Conservation (phyloP, 2,329 filamentous ascomycete genomes). For the Cordyceps pruinosa region DNA sequence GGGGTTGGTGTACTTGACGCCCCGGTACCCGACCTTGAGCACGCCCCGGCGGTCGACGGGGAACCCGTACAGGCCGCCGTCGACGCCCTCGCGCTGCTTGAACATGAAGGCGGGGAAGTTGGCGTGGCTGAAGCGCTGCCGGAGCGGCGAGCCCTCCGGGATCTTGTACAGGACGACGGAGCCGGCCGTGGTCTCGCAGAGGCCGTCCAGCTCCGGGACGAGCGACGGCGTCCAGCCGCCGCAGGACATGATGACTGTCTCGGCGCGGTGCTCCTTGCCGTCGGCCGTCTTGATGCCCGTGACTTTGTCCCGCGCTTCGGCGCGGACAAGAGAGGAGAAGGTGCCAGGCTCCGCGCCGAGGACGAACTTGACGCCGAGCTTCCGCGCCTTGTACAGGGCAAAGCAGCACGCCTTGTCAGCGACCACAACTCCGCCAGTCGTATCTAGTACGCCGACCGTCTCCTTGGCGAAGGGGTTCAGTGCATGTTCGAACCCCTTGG, state of each 20-base stretch:
- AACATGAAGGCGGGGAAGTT: constrained; percentile 36
- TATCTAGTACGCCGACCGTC: constrained; percentile 36
- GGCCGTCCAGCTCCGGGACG: constrained; percentile 31
- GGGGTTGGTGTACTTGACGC: constrained; percentile 44
- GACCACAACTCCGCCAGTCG: constrained; percentile 36
- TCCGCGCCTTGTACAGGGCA: constrained; percentile 35
- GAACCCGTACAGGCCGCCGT: constrained; percentile 43
- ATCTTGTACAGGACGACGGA: constrained; percentile 38
- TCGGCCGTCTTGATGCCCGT: constrained; percentile 34
- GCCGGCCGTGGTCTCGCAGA: constrained; percentile 43
- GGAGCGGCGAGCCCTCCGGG: constrained; percentile 29
- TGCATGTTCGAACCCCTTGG: constrained; percentile 23
- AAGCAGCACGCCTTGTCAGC: constrained; percentile 41
- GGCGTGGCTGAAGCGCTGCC: constrained; percentile 32
- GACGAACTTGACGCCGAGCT: constrained; percentile 35
- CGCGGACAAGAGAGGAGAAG: constrained; percentile 23
- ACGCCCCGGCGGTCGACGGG: constrained; percentile 34
- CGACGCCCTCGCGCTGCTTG: constrained; percentile 24
- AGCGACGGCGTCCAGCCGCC: constrained; percentile 39
- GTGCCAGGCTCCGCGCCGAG: constrained; percentile 27
- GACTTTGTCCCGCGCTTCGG: constrained; percentile 17
- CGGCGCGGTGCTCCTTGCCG: constrained; percentile 25
- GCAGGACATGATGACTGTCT: constrained; percentile 32
- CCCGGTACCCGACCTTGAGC: constrained; percentile 45
- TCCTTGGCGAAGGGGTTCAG: constrained; percentile 32